A percentile compares a stretch with the other conserved stretches of the same genome.
Evolutionary conservation across 1,284 basidiomycete genomes (phyloP).

Genomic region (Pulchroboletus neoregius): DNA sequence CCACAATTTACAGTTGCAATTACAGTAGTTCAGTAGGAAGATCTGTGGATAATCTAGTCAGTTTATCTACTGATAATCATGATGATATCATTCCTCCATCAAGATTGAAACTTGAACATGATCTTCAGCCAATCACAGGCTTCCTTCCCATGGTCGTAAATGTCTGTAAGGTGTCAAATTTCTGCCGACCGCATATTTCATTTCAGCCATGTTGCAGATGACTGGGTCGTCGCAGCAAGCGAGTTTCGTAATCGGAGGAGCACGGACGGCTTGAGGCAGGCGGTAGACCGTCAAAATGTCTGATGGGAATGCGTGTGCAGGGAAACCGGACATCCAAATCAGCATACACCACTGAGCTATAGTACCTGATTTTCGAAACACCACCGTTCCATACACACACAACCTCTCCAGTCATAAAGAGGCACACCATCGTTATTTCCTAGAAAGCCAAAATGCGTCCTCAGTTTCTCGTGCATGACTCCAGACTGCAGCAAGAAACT

Average conservation of each 20-base stretch:
- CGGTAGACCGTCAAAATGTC: slow-evolving; percentile 70
- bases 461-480: slow-evolving; percentile 4
- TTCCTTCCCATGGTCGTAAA: no score
- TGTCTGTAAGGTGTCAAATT: no score
- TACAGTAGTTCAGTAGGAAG: no score
- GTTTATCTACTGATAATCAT: no score
- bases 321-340: slow-evolving; percentile 47
- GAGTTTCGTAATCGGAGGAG: slow-evolving; percentile 77
- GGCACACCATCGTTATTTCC: slow-evolving; percentile 82
- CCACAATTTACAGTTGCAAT: no score
- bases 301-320: slow-evolving; percentile 64
- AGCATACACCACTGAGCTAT: slow-evolving; percentile 13
- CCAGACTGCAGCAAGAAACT: slow-evolving; percentile 27
- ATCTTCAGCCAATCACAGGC: no score
- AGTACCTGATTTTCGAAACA: slow-evolving; percentile 69
- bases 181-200: no score
- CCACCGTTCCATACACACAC: slow-evolving; percentile 79
- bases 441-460: slow-evolving; percentile 30
- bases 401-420: slow-evolving; percentile 74
- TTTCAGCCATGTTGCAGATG: no score
- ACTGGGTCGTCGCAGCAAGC: slow-evolving; percentile 77
- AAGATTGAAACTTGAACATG: no score
- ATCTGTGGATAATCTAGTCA: no score
- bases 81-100: no score
- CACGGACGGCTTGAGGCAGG: slow-evolving; percentile 69